Conservation (phyloP, 495 filamentous ascomycete genomes). For the Aspergillus coremiiformis region DNA sequence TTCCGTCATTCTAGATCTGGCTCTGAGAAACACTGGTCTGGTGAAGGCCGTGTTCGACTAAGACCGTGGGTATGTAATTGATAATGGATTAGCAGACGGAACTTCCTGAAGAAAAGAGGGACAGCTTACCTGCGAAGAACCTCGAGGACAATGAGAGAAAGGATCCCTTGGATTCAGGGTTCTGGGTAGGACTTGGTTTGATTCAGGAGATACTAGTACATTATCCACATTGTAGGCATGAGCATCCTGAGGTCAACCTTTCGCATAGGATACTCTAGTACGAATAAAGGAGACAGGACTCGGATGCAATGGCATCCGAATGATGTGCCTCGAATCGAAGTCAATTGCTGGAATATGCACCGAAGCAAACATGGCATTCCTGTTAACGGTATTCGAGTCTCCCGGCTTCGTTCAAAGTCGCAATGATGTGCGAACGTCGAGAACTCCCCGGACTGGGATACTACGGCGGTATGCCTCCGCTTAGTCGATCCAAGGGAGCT, state of each 20-base stretch:
- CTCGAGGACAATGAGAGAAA: conserved; percentile 42
- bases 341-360: conserved; percentile 27
- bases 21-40: conserved; percentile 20
- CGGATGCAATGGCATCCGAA: too few species aligned
- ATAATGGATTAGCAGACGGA: neutral
- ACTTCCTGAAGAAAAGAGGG: neutral
- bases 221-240: conserved; percentile 41
- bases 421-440: conserved; percentile 10
- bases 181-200: conserved; percentile 39
- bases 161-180: too few species aligned
- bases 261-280: conserved; percentile 13
- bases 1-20: conserved; percentile 17
- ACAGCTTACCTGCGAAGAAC: conserved; percentile 29
- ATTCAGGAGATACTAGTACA: conserved; percentile 47
- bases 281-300: neutral
- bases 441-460: conserved; percentile 17
- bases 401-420: conserved; percentile 23
- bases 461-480: conserved; percentile 29
- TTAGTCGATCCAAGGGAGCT: conserved; percentile 24
- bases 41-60: conserved; percentile 29
- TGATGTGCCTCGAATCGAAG: neutral
- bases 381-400: conserved; percentile 21
- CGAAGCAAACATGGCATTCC: conserved; percentile 31
- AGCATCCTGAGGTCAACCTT: conserved; percentile 45
- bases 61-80: conserved; percentile 31